Percentiles rank a stretch among this genome's conserved stretches.
These are phyloP conservation scores for Astrocystis sublimbata DNA, from an alignment of 495 filamentous ascomycete species.

Conservation along the genomic window DNA sequence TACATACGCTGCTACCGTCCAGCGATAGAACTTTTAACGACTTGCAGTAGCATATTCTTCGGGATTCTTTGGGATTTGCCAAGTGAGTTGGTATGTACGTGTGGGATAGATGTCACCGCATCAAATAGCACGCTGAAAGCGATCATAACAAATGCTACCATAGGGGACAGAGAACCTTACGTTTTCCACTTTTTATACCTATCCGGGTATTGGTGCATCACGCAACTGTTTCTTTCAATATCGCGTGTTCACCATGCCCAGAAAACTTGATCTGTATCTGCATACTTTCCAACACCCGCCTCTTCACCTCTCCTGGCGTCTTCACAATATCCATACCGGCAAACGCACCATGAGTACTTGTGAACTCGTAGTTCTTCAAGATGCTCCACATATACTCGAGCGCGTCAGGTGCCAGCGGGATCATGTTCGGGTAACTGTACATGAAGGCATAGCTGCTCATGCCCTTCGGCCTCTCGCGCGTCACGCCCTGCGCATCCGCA, in stretches of 20 bases:
- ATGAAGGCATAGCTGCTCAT: constrained; percentile 69
- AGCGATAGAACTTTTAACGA: too few species aligned
- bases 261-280: constrained; percentile 64
- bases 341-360: constrained; percentile 67
- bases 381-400: constrained; percentile 55
- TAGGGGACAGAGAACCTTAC: neutral
- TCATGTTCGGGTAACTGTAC: constrained; percentile 82
- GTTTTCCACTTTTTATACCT: neutral
- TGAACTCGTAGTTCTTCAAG: constrained; percentile 59
- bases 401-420: constrained; percentile 62
- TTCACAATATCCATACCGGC: constrained; percentile 58
- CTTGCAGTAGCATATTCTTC: too few species aligned
- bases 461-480: constrained; percentile 50
- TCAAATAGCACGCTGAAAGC: too few species aligned
- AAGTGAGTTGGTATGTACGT: too few species aligned
- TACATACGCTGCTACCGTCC: too few species aligned
- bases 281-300: constrained; percentile 70
- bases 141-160: neutral
- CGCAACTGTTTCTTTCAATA: constrained; percentile 37
- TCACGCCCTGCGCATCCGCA: constrained; percentile 31
- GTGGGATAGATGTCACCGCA: too few species aligned
- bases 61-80: too few species aligned
- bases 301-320: constrained; percentile 51
- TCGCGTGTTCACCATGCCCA: constrained; percentile 53
- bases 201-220: too few species aligned